Conservation (phyloP, 345 rosid genomes). For the Clausena lansium region DNA sequence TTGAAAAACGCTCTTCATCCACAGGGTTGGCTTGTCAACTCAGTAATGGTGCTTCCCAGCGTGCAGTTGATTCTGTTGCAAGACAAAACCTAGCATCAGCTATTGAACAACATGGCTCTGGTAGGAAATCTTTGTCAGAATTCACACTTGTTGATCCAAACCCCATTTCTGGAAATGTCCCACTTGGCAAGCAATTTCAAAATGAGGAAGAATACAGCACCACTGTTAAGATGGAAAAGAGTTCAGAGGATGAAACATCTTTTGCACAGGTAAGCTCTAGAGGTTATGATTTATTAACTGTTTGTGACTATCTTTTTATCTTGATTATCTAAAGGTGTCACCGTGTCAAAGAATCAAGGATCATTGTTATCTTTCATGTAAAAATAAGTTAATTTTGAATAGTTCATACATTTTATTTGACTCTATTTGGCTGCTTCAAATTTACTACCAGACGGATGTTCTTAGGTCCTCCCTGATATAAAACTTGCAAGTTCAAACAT, state of each 20-base stretch:
- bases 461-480: neutral
- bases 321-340: neutral
- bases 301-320: neutral
- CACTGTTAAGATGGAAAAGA: constrained; percentile 41
- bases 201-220: constrained; percentile 58
- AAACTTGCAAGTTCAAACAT: neutral
- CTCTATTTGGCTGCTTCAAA: neutral
- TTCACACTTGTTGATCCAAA: constrained; percentile 50
- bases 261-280: constrained; percentile 37
- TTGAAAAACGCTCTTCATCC: constrained; percentile 58
- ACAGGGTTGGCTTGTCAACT: constrained; percentile 46
- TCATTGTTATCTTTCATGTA: neutral
- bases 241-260: constrained; percentile 51
- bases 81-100: constrained; percentile 75
- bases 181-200: constrained; percentile 76
- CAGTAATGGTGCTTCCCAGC: constrained; percentile 58
- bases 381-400: neutral
- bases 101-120: constrained; percentile 85
- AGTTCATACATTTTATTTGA: neutral
- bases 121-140: constrained; percentile 89
- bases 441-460: neutral
- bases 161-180: constrained; percentile 65
- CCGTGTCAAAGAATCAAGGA: neutral
- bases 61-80: constrained; percentile 50
- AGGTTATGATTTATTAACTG: neutral